Percentiles rank a stretch among this genome's conserved stretches.
Conservation (phyloP, 306 rosid genomes). For the Acacia crassicarpa region DNA sequence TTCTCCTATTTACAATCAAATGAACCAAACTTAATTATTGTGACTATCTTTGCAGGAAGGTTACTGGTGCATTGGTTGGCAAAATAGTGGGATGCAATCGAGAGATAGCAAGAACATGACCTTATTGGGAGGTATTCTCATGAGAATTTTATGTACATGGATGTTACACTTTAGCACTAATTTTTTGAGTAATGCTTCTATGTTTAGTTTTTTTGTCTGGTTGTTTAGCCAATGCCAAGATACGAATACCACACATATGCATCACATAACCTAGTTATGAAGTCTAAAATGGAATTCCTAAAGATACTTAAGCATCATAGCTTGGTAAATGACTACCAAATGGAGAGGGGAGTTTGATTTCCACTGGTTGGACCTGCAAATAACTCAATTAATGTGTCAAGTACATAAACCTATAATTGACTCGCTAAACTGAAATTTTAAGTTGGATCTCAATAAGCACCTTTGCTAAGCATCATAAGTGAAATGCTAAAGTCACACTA, state of each 20-base stretch:
- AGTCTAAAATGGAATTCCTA: background rate
- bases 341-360: background rate
- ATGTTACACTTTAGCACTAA: conserved; percentile 10
- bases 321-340: background rate
- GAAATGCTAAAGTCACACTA: background rate
- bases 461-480: background rate
- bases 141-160: conserved; percentile 16
- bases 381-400: background rate
- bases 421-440: conserved; percentile 1
- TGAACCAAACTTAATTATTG: conserved; percentile 26
- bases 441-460: background rate
- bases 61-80: conserved; percentile 98
- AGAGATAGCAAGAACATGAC: conserved; percentile 86
- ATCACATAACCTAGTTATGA: background rate
- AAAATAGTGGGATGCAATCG: conserved; percentile 89
- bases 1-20: conserved; percentile 16
- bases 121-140: conserved; percentile 82
- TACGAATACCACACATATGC: background rate
- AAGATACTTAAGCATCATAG: background rate
- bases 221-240: background rate
- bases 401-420: background rate
- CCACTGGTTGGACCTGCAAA: background rate
- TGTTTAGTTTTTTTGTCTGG: background rate
- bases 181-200: conserved; percentile 17
- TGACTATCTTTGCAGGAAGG: conserved; percentile 61